Percentiles rank a stretch among this genome's conserved stretches.
Evolutionary conservation across 2,329 filamentous ascomycete genomes (phyloP).

Genomic region (Botryotinia globosa): DNA sequence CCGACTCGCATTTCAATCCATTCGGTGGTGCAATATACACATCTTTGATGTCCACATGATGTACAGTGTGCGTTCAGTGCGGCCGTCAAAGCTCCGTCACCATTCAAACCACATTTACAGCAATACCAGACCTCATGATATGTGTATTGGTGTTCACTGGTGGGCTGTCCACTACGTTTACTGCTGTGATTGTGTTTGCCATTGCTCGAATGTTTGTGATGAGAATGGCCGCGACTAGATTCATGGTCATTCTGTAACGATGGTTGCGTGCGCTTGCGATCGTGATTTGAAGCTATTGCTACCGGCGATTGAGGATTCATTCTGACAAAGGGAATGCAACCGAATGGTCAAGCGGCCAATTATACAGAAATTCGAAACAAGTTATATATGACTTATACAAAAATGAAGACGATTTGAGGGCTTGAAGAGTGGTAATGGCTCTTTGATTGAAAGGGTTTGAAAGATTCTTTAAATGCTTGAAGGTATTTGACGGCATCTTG

Average conservation of each 20-base stretch:
- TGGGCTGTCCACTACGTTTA: neutral
- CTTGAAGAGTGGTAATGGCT: neutral
- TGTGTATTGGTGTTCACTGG: neutral
- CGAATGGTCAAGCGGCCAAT: neutral
- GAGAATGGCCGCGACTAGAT: neutral
- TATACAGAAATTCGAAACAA: neutral
- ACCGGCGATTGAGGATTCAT: neutral
- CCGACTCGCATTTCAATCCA: neutral
- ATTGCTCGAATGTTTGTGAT: neutral
- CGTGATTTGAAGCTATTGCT: neutral
- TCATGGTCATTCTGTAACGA: neutral
- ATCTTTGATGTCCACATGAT: neutral
- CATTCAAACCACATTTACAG: neutral
- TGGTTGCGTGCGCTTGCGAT: neutral
- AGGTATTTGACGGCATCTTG: neutral
- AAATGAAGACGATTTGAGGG: neutral
- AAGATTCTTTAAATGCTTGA: neutral
- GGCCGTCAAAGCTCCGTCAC: neutral
- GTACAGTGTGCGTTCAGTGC: neutral
- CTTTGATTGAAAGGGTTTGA: neutral
- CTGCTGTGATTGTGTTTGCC: neutral
- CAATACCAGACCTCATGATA: slow-evolving; percentile 10
- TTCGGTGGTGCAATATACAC: neutral
- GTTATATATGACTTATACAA: neutral
- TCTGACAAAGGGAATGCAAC: neutral